These are phyloP conservation scores for Mortierella antarctica DNA, from an alignment of 192 early-diverging fungal species.

Conservation along the genomic window DNA sequence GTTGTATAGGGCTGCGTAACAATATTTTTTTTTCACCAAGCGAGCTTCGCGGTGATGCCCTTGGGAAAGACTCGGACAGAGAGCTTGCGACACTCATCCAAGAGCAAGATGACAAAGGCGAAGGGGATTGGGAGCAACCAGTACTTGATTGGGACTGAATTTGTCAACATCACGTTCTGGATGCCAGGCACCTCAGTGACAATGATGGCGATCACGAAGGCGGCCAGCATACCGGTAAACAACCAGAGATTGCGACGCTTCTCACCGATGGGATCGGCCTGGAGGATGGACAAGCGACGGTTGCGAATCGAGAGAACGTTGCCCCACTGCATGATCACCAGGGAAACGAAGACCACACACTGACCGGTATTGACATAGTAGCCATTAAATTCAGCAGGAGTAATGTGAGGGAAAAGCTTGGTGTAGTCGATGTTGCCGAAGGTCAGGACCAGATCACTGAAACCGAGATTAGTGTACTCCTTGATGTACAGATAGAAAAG, in stretches of 20 bases:
- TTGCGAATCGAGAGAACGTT: conserved; percentile 70
- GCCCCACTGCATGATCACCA: conserved; percentile 75
- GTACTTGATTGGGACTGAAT: conserved; percentile 68
- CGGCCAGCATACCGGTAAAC: conserved; percentile 60
- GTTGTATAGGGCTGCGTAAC: no score
- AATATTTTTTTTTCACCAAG: conserved; percentile 24
- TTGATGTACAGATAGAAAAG: conserved; percentile 81
- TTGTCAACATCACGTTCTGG: conserved; percentile 65
- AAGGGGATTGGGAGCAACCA: conserved; percentile 75
- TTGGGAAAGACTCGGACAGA: conserved; percentile 48
- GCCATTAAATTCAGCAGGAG: conserved; percentile 30
- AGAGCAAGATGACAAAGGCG: conserved; percentile 66
- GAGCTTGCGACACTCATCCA: conserved; percentile 75
- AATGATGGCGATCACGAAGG: conserved; percentile 59
- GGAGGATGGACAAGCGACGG: conserved; percentile 67
- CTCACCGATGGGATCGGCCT: conserved; percentile 71
- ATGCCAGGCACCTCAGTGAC: conserved; percentile 64
- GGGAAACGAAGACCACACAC: conserved; percentile 69
- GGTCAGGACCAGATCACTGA: conserved; percentile 49
- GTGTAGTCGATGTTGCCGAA: conserved; percentile 44
- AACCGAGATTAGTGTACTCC: conserved; percentile 64
- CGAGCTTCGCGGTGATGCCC: conserved; percentile 25
- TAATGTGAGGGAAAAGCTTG: conserved; percentile 21
- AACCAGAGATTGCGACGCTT: conserved; percentile 67
- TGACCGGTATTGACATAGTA: conserved; percentile 61